Conservation (phyloP, 129 eudicot species). For the Flaveria brownii region DNA sequence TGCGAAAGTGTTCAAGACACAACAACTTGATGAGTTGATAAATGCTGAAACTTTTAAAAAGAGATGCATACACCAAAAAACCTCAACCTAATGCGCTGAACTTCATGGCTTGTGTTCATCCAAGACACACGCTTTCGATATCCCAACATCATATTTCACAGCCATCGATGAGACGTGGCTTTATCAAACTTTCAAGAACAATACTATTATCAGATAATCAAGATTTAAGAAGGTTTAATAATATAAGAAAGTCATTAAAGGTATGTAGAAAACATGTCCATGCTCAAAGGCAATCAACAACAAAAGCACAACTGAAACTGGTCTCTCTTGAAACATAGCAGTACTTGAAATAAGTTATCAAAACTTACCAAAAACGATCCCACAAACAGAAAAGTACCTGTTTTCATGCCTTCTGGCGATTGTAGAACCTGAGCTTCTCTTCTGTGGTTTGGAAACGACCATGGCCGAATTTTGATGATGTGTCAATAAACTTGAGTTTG, state of each 20-base stretch:
- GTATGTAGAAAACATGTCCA: not conserved
- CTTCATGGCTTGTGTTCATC: no score
- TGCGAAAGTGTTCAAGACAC: no score
- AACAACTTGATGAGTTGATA: no score
- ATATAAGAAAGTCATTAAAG: not conserved
- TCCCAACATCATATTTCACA: no score
- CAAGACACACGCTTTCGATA: no score
- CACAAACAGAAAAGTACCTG: not conserved
- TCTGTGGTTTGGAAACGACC: slow-evolving; percentile 60
- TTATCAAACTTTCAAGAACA: no score
- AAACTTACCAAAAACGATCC: slow-evolving; percentile 1
- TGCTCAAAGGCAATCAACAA: slow-evolving; percentile 11
- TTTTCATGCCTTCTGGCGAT: slow-evolving; percentile 42
- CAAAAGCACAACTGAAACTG: slow-evolving; percentile 17
- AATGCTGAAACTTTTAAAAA: no score
- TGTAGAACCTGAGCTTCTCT: slow-evolving; percentile 49
- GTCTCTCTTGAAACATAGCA: slow-evolving; percentile 9
- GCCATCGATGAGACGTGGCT: no score
- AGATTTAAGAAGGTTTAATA: not conserved
- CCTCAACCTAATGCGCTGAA: no score
- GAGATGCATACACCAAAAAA: no score
- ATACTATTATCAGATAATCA: not conserved
- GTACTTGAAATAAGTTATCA: slow-evolving; percentile 5
- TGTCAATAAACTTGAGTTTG: slow-evolving; percentile 53
- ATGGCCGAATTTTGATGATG: slow-evolving; percentile 57